Evolutionary conservation across 2,329 filamentous ascomycete genomes (phyloP).

Genomic region (Fusarium torulosum): DNA sequence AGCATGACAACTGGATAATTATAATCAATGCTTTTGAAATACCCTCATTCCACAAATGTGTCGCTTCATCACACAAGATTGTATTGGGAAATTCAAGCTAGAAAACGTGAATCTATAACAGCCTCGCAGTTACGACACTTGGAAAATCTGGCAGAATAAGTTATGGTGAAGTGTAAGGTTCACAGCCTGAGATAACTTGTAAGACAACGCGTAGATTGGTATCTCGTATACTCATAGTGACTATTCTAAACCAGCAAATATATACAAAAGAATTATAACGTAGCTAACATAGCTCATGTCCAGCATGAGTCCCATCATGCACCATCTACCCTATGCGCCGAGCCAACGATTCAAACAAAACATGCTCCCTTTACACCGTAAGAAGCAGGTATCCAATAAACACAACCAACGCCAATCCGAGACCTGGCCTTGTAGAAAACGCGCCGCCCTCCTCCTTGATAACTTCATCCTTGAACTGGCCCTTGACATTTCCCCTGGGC

Average conservation of each 20-base stretch:
- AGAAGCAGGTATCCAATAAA: conserved; percentile 36
- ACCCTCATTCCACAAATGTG: too few relatives aligned
- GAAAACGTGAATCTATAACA: too few relatives aligned
- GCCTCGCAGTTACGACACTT: too few relatives aligned
- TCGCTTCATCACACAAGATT: too few relatives aligned
- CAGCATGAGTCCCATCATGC: conserved; percentile 30
- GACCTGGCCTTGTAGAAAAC: conserved; percentile 21
- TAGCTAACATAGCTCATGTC: conserved; percentile 21
- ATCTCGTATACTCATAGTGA: conserved; percentile 8
- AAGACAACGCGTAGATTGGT: not conserved
- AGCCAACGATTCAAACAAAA: not conserved
- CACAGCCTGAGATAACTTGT: not conserved
- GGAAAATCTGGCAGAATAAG: too few relatives aligned
- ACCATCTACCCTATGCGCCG: not conserved
- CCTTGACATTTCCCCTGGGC: conserved; percentile 73
- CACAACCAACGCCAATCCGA: conserved; percentile 34
- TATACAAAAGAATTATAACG: conserved; percentile 16
- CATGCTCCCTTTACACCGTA: conserved; percentile 14
- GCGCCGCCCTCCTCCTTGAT: conserved; percentile 35
- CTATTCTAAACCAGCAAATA: not conserved
- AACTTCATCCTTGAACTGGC: conserved; percentile 60
- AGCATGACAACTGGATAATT: too few relatives aligned
- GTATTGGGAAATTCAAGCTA: too few relatives aligned
- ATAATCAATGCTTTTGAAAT: too few relatives aligned
- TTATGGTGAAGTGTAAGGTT: not conserved